These are phyloP conservation scores for Mycena sanguinolenta DNA, from an alignment of 768 basidiomycete genomes.

Conservation along the genomic window DNA sequence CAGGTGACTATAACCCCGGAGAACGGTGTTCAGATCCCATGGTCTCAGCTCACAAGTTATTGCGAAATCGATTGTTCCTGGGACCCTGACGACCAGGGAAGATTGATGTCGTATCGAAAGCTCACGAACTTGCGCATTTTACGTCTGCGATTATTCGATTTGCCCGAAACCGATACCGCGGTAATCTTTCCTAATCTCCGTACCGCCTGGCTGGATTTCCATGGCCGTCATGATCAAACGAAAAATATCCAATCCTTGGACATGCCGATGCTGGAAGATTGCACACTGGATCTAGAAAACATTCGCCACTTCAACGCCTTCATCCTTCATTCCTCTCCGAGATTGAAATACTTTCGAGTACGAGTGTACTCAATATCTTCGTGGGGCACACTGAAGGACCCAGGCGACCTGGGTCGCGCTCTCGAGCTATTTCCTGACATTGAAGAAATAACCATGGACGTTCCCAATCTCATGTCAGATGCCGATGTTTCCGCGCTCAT, in stretches of 20 bases:
- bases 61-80: slow-evolving; percentile 7
- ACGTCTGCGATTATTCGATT: neutral
- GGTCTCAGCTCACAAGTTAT: slow-evolving; percentile 21
- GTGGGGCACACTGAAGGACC: too few species aligned
- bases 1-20: neutral
- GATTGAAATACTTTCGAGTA: slow-evolving; percentile 13
- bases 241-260: neutral
- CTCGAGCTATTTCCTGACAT: slow-evolving; percentile 21
- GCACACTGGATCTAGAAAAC: neutral
- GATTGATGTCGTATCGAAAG: neutral
- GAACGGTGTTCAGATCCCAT: neutral
- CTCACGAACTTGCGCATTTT: slow-evolving; percentile 13
- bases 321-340: neutral
- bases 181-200: slow-evolving; percentile 7
- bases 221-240: neutral
- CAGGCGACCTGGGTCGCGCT: neutral
- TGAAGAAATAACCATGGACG: slow-evolving; percentile 18
- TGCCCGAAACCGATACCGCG: neutral
- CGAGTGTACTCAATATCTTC: neutral
- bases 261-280: slow-evolving; percentile 21
- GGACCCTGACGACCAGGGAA: neutral
- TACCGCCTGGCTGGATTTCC: slow-evolving; percentile 1
- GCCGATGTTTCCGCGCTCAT: neutral
- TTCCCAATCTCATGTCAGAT: neutral
- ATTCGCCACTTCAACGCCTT: neutral